Base-by-base conservation (phyloP, 768 basidiomycete genomes). In the Russula ochroleuca region DNA sequence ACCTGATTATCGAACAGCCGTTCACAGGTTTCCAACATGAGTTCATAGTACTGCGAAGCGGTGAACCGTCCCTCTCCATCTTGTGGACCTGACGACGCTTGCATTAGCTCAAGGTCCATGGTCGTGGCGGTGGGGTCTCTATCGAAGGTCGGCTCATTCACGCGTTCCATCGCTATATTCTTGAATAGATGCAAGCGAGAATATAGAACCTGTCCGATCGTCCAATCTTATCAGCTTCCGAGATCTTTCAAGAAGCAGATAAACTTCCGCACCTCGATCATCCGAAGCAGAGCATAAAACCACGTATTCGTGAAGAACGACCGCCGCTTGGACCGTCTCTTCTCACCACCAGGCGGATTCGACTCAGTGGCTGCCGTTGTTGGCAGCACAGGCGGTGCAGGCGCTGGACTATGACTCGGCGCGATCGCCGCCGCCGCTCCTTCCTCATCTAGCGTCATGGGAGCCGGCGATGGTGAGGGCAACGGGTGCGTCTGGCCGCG, bases 1-100 rank as follows among this genome's bases (percentile, higher is more conserved):
- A 98, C 79, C 72, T 97, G 92, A 67, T 89, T 90, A 71, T 95
- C 95, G 68, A 98, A 97, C 50, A 98, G 73, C 64, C 86, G 83
- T 73, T 99, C 97, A 72, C 91, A 92, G 4, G 90, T 85, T 63
- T 88, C 90, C 17, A 99, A 80, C 69, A 94, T 77, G 60, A 94
- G 79, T 53, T 87, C 86, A 69, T 98, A 98, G 69, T 85, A 91
- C 68, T 90, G 85, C 33, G 81, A 81, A 5, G 85, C 80, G 13
- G 83, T 78, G 21, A 81, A 74, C 25, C 72, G 62, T 1, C 59
- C 65, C 15, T 69, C 70, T 28, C 45, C 63, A 7, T 69, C 70
- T 15, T 70, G 68, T 15, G 69, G 53, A 54, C 67, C 69, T 31
- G 61, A 62, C 4, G 71, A 37, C 28, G 70, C 70, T 11, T 65